A percentile compares a stretch with the other conserved stretches of the same genome.
These are phyloP conservation scores for Stephanodiscus triporus DNA, from an alignment of 108 stramenopile species.

Conservation along the genomic window DNA sequence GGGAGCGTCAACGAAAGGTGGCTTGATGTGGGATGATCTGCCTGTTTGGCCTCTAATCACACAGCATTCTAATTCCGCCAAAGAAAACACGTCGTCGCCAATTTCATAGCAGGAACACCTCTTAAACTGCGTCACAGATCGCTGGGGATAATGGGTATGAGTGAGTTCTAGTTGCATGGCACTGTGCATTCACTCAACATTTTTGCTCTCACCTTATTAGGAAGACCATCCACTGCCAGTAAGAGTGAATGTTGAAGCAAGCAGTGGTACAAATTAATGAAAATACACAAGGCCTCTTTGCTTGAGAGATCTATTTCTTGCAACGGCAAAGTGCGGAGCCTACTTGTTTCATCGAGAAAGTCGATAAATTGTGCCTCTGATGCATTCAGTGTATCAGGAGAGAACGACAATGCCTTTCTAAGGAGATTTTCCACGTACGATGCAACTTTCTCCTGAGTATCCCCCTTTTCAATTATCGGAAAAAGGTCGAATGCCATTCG, in stretches of 20 bases:
- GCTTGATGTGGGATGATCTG: constrained; percentile 61
- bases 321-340: constrained; percentile 69
- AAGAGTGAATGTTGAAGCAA: constrained; percentile 92
- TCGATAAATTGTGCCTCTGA: constrained; percentile 72
- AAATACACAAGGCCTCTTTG: constrained; percentile 78
- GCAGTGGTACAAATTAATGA: constrained; percentile 93
- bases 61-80: constrained; percentile 91
- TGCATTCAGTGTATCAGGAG: constrained; percentile 63
- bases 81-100: constrained; percentile 93
- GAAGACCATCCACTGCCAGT: constrained; percentile 81
- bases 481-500: constrained; percentile 73
- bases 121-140: constrained; percentile 72
- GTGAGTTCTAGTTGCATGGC: neutral
- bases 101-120: constrained; percentile 92
- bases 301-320: constrained; percentile 70
- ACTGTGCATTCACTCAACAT: constrained; percentile 25
- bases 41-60: constrained; percentile 84
- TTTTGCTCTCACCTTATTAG: constrained; percentile 58
- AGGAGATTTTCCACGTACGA: constrained; percentile 67
- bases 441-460: constrained; percentile 16
- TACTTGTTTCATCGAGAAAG: constrained; percentile 86
- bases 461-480: constrained; percentile 28
- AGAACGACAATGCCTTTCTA: constrained; percentile 66
- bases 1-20: constrained; percentile 72
- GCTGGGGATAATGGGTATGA: constrained; percentile 10